A percentile compares a stretch with the other conserved stretches of the same genome.
phyloP scores from a whole-genome alignment of 495 filamentous ascomycete genomes.

The Pyrenula aspistea region DNA sequence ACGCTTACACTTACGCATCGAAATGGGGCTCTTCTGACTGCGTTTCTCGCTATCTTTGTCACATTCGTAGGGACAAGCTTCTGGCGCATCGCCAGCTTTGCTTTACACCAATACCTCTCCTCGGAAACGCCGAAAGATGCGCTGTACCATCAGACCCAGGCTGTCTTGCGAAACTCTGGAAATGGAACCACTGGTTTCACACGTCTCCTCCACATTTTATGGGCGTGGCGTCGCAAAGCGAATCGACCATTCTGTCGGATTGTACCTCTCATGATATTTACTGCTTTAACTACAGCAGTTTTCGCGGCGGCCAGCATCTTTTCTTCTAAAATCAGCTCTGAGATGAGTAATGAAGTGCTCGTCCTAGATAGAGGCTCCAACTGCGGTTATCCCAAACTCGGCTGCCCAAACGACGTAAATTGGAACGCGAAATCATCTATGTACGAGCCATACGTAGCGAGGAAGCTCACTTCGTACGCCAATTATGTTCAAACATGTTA shows the following conservation, averaged over 20 bases:
- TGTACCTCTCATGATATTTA: conserved; percentile 8
- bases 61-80: conserved; percentile 5
- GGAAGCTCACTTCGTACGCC: not conserved
- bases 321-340: conserved; percentile 3
- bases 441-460: not conserved
- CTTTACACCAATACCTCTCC: conserved; percentile 19
- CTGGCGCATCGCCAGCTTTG: conserved; percentile 13
- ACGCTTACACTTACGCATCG: conserved; percentile 8
- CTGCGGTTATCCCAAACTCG: not conserved
- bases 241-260: conserved; percentile 8
- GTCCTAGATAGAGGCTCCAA: not conserved
- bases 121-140: conserved; percentile 1
- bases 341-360: conserved; percentile 5
- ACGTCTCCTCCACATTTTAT: conserved; percentile 11
- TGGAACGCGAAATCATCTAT: not conserved
- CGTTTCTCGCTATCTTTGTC: conserved; percentile 10
- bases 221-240: conserved; percentile 4
- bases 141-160: conserved; percentile 5
- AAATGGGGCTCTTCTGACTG: conserved; percentile 6
- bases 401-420: not conserved
- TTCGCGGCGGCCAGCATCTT: conserved; percentile 3
- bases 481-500: conserved; percentile 10
- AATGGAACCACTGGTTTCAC: conserved; percentile 4
- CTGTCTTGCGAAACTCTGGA: conserved; percentile 4
- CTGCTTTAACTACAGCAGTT: not conserved